Evolutionary conservation across 495 filamentous ascomycete genomes (phyloP), one percentile per base, ranked within the genome.

Genomic region (Lindgomyces ingoldianus): DNA sequence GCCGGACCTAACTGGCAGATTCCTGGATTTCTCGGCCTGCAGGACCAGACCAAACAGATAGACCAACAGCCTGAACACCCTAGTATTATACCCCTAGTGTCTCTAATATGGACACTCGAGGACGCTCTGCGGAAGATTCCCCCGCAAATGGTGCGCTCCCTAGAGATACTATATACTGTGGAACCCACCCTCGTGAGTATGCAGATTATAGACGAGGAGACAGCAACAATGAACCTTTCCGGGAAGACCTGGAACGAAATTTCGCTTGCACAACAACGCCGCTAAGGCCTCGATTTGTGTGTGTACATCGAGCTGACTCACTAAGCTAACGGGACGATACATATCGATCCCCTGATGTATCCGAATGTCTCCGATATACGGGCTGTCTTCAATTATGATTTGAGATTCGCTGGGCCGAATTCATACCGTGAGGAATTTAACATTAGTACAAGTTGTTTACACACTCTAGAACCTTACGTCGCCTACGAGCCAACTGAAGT

Each of bases 21-120:
- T 65, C 60, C 22, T 46, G 62, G 48, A 27, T 59, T 56, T 2
- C 60, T 59, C 39, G 16, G 30, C 2, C 1, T 9, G 0, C 6
- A 44, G 4, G 55, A 60, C 21, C 33, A 65, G 71, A 78, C 68
- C 67, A 42, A 74, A 68, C 4, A 1, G 60, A 64, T 42, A 53
- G 47, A 3, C 51, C 44, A 26, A 57, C 49, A 6, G 44, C 42
- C 2, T 18, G 53, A 27, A 68, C 65, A 12, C 44, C 47, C 3
- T 58, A 44, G 18, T 68, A 60, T 42, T 54, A 50, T 24, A 60
- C 60, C 1, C 65, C 65, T 8, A 60, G 64, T 25, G 54, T 68
- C 14, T 51, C 42, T 30, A 18, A 52, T 11, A n/a, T 30, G 1
- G 45, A 47, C 6, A 4, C 22, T 21, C 53, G 54, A 1, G 55